Evolutionary conservation across 1,139 yeast species (phyloP).

Genomic region (Pichia sp.): DNA sequence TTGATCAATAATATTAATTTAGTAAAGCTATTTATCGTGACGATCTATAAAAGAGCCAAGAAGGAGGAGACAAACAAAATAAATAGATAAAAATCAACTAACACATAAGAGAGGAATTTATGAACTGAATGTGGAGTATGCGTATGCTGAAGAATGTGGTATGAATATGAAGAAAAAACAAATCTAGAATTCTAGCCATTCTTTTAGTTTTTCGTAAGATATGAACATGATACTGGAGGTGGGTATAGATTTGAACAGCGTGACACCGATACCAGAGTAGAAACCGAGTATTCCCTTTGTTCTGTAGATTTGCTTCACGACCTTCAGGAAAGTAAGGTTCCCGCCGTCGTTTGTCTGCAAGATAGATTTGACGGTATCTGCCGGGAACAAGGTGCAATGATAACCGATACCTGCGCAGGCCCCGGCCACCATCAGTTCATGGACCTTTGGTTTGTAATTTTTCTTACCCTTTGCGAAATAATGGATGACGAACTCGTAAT

Average conservation of each 20-base stretch:
- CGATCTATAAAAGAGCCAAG: too few relatives aligned
- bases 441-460: conserved; percentile 36
- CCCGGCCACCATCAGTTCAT: conserved; percentile 68
- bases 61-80: background rate
- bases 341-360: conserved; percentile 57
- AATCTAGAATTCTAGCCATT: conserved; percentile 5
- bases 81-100: background rate
- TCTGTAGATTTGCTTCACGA: conserved; percentile 38
- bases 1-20: too few relatives aligned
- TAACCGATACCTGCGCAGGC: conserved; percentile 83
- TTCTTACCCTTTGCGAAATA: conserved; percentile 32
- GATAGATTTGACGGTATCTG: conserved; percentile 83
- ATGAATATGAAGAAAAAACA: background rate
- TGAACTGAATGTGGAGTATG: background rate
- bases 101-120: background rate
- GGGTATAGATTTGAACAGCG: conserved; percentile 78
- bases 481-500: conserved; percentile 59
- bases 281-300: conserved; percentile 61
- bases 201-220: conserved; percentile 65
- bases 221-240: conserved; percentile 86
- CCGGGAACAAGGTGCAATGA: conserved; percentile 78
- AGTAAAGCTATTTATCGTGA: too few relatives aligned
- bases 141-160: background rate
- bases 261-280: conserved; percentile 82
- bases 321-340: conserved; percentile 30